Evolutionary conservation across 2,329 filamentous ascomycete genomes (phyloP).

Genomic region (Passalora sequoiae): DNA sequence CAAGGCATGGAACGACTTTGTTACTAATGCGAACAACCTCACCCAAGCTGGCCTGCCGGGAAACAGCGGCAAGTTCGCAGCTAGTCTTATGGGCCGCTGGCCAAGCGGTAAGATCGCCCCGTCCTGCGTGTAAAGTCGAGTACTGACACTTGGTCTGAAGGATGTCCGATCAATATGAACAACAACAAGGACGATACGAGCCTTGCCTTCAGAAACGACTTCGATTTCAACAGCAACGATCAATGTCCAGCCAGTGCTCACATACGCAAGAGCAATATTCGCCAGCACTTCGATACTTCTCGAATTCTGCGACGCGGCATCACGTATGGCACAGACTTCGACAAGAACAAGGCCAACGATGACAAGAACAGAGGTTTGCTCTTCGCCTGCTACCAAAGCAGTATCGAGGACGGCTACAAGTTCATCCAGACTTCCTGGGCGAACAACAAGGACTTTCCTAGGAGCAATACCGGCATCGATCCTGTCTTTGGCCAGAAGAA

Average conservation of each 20-base stretch:
- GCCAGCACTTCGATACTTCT: slow-evolving; percentile 29
- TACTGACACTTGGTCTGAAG: neutral
- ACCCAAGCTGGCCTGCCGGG: slow-evolving; percentile 19
- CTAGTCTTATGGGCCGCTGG: slow-evolving; percentile 43
- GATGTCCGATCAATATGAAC: neutral
- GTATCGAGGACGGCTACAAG: slow-evolving; percentile 38
- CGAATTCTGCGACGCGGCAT: slow-evolving; percentile 45
- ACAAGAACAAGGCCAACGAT: slow-evolving; percentile 23
- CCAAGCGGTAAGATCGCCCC: slow-evolving; percentile 22
- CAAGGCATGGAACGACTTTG: slow-evolving; percentile 41
- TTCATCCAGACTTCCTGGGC: slow-evolving; percentile 34
- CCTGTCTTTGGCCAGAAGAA: slow-evolving; percentile 35
- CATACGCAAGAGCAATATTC: slow-evolving; percentile 44
- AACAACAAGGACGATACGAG: slow-evolving; percentile 4
- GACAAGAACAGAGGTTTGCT: slow-evolving; percentile 37
- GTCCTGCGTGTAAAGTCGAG: neutral
- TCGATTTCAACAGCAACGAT: slow-evolving; percentile 41
- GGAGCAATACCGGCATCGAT: slow-evolving; percentile 33
- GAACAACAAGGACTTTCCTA: slow-evolving; percentile 25
- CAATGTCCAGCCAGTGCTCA: slow-evolving; percentile 46
- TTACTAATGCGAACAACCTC: slow-evolving; percentile 33
- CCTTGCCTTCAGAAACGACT: slow-evolving; percentile 12
- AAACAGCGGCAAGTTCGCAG: slow-evolving; percentile 36
- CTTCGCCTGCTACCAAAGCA: slow-evolving; percentile 44
- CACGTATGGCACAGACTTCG: slow-evolving; percentile 32